Evolutionary conservation across 2,329 filamentous ascomycete genomes (phyloP).

Genomic region (Penicillium fuscoglaucum): DNA sequence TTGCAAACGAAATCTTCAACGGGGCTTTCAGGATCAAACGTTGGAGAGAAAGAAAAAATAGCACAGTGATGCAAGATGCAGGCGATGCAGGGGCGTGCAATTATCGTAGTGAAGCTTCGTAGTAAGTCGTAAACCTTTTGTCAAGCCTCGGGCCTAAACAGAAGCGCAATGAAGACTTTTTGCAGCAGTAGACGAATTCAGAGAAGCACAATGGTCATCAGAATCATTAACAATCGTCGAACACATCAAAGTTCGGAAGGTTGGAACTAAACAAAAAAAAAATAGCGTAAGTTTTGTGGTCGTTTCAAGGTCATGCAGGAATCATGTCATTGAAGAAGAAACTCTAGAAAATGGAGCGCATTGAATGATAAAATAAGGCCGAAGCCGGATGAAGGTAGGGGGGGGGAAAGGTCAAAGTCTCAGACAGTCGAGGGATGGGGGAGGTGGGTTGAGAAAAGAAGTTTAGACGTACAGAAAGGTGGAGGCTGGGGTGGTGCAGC

Average conservation of each 20-base stretch:
- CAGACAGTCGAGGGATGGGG: conserved; percentile 13
- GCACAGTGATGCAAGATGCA: conserved; percentile 21
- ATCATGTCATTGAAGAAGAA: conserved; percentile 3
- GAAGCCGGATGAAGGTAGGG: conserved; percentile 27
- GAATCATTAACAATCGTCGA: conserved; percentile 39
- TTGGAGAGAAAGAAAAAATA: background rate
- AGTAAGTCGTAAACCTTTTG: conserved; percentile 34
- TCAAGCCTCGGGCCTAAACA: conserved; percentile 24
- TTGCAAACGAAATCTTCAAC: conserved; percentile 3
- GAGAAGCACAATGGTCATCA: conserved; percentile 20
- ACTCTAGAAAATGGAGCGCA: conserved; percentile 25
- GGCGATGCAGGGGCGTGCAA: conserved; percentile 29
- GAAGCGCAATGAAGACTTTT: conserved; percentile 16
- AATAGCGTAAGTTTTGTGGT: conserved; percentile 3
- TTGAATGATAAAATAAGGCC: conserved; percentile 18
- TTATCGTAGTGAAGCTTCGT: conserved; percentile 29
- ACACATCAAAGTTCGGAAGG: conserved; percentile 5
- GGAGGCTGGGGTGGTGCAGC: conserved; percentile 28
- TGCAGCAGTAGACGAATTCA: conserved; percentile 20
- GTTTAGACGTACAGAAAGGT: conserved; percentile 15
- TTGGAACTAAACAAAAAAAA: conserved; percentile 10
- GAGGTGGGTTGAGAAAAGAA: conserved; percentile 8
- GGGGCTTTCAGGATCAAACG: conserved; percentile 2
- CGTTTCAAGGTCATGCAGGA: conserved; percentile 16
- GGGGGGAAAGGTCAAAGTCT: conserved; percentile 29